These are phyloP conservation scores for Plantago rigida DNA, from an alignment of 305 asterid genomes.

Conservation along the genomic window DNA sequence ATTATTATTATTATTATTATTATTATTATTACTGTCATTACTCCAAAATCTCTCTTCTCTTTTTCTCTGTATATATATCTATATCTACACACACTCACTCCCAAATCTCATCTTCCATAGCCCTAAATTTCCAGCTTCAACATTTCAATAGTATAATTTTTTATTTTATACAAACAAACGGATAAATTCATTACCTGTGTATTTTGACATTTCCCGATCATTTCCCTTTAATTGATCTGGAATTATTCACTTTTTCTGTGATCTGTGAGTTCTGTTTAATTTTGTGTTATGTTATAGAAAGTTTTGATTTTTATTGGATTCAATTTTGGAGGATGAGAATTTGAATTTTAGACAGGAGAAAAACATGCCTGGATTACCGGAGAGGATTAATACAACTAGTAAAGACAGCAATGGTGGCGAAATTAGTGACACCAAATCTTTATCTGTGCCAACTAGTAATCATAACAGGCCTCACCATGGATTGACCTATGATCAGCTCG, in stretches of 20 bases:
- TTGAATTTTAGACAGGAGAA: constrained; percentile 17
- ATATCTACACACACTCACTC: constrained; percentile 24
- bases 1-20: no score
- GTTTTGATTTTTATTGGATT: constrained; percentile 31
- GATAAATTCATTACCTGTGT: constrained; percentile 19
- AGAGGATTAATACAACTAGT: constrained; percentile 34
- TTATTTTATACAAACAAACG: constrained; percentile 29
- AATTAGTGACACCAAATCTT: constrained; percentile 30
- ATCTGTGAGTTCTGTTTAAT: constrained; percentile 24
- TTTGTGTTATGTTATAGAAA: constrained; percentile 14
- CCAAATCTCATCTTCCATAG: constrained; percentile 56
- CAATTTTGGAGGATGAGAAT: constrained; percentile 9
- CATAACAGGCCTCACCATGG: constrained; percentile 40
- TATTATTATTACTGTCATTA: no score
- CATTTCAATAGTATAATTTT: constrained; percentile 5
- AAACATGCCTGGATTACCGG: constrained; percentile 61
- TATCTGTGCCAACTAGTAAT: constrained; percentile 2
- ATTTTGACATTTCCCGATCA: constrained; percentile 25
- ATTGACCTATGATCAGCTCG: constrained; percentile 61
- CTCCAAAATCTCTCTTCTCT: no score
- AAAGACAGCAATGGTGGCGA: constrained; percentile 25
- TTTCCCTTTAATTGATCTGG: constrained; percentile 33
- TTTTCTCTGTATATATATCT: background rate
- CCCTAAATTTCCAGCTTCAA: constrained; percentile 38
- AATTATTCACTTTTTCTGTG: constrained; percentile 24